Base-by-base conservation (phyloP, 805 yeast genomes). In the Teunomyces aglyptinius region DNA sequence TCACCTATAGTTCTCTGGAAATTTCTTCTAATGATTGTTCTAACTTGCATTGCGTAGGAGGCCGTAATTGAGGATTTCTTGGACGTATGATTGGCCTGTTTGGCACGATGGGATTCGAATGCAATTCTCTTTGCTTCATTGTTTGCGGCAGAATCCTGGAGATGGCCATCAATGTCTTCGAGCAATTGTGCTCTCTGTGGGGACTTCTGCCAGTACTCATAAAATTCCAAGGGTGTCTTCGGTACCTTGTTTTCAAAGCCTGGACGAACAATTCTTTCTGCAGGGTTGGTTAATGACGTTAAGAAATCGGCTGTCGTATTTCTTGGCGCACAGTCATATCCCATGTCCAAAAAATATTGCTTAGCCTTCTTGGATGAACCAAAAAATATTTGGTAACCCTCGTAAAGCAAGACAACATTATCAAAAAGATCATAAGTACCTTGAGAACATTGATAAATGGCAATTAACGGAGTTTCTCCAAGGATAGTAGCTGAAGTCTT, bases 301-400 rank as follows among this genome's bases (percentile, higher is more conserved):
- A 83, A 75, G 59, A 71, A 83, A 59, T 83, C 89, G 6, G 86
- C 81, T 42, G 87, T 81, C 3, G 86, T 80, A 73, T 81, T 83
- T 71, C 88, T 77, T 44, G 71, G 68, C 41, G 82, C 80, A 58
- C 83, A 81, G 22, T 73, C 68, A 69, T 70, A 83, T 34, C 89
- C 89, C 86, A 83, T 80, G 15, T 68, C 66, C 48, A 70, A 58
- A 58, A 83, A 83, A 56, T 71, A 83, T 11, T 65, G 74, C 56
- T 74, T 65, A 43, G 80, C 79, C 26, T 60, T 61, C 29, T 54
- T 57, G 6, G 75, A 67, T 41, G 68, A 58, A 47, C 81, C 81
- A 53, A 67, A 76, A 56, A 57, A 77, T 22, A 76, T 71, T 60
- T 77, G 78, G 52, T 71, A 66, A 31, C 78, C 76, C 48, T 74